Base-by-base conservation (phyloP, 768 basidiomycete genomes). In the Suillus subaureus region DNA sequence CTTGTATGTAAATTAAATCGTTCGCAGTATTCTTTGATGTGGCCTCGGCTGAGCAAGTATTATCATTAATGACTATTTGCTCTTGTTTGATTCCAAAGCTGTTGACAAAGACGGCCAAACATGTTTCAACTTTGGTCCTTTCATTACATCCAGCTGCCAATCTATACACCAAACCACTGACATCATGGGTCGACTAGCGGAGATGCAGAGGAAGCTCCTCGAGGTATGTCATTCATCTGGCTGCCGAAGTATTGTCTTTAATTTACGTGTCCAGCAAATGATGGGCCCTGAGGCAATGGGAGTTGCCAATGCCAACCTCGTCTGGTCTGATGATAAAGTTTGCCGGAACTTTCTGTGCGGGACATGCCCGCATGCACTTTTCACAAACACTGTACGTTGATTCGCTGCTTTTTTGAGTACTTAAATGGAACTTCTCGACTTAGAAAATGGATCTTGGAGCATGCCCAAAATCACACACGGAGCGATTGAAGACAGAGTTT, bases 241-340 rank as follows among this genome's bases (percentile, higher is more conserved):
- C 55, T 57, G 64, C 63, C 11, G 51, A 64, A 23, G 33, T 11
- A 52, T 42, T 33, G 28, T 60, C 18, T 49, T 70, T 56, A 68
- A 35, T 39, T 40, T 21, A 26, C 26, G 13, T 54, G 66, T 66
- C 61, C 68, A 97, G 96, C 96, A 97, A 96, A 97, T 97, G 95
- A 98, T 98, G 96, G 97, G 95, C n/a, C 93, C 97, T 55, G 97
- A 99, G 81, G 96, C 97, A 23, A 97, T 99, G 94, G 97, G 97
- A 72, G 90, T 96, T 52, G 89, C 93, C 54, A 94, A 93, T 71
- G 90, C 91, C 69, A 96, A 98, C 80, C 83, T 97, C 66, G 88
- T 90, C 68, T 96, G 96, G 93, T 90, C 88, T 39, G 94, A 96
- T 79, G 96, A 97, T 72, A 98, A 98, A 84, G 97, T 99, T 9